These are phyloP conservation scores for Xylaria multiplex DNA, from an alignment of 2,329 filamentous ascomycete species.

Conservation along the genomic window DNA sequence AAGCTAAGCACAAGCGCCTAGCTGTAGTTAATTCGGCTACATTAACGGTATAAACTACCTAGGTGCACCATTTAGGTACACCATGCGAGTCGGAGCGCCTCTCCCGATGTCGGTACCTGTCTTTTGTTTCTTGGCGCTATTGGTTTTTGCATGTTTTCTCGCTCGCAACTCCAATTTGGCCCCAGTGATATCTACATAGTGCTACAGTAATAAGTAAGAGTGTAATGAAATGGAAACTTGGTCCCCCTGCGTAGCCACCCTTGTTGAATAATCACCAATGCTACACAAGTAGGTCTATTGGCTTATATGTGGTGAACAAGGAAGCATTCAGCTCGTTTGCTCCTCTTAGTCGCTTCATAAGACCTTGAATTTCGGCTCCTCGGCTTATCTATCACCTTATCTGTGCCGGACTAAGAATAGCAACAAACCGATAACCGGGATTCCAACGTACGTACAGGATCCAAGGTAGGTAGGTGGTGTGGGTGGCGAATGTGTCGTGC, in stretches of 20 bases:
- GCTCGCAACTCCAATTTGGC: neutral
- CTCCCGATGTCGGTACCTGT: slow-evolving; percentile 36
- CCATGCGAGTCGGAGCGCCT: slow-evolving; percentile 30
- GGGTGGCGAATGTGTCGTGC: neutral
- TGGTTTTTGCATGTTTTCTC: neutral
- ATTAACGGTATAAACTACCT: neutral
- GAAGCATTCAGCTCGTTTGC: slow-evolving; percentile 1
- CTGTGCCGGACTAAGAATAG: slow-evolving; percentile 23
- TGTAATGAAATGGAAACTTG: neutral
- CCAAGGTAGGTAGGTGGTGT: no score
- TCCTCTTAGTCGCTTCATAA: neutral
- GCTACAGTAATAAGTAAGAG: no score
- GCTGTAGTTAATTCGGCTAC: slow-evolving; percentile 13
- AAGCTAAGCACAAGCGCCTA: slow-evolving; percentile 14
- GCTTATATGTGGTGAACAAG: slow-evolving; percentile 7
- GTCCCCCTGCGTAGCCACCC: slow-evolving; percentile 4
- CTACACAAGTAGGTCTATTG: neutral
- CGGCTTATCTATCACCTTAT: neutral
- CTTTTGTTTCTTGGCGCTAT: slow-evolving; percentile 8
- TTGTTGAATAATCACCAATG: slow-evolving; percentile 4
- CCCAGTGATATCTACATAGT: no score
- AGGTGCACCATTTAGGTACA: neutral
- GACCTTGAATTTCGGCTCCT: neutral
- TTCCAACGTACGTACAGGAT: no score
- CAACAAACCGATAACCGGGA: no score